Base-by-base conservation (phyloP, 306 rosid species). In the Hylodesmum podocarpum region DNA sequence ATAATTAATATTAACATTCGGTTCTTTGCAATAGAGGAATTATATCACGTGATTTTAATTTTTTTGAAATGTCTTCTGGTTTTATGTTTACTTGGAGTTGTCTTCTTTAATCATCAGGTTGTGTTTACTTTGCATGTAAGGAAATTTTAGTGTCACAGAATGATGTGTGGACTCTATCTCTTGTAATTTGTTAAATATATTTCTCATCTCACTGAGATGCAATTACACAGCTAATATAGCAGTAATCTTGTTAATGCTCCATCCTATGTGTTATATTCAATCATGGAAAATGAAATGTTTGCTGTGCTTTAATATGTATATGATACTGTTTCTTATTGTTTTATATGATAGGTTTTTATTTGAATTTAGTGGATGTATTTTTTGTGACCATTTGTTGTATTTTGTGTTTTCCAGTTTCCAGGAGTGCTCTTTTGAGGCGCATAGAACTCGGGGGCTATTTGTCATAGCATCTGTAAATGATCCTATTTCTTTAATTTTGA, bases 401-500 rank as follows among this genome's bases (percentile, higher is more conserved):
- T 76, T 49, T 84, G 57, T 72, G 44, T 4, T 74, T 77, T 28
- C 66, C 66, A 58, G 36, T 55, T 58, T 66, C 33, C 78, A 24
- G 81, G 78, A 40, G 75, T 73, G 70, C 66, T 75, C 64, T 68
- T 16, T 58, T 47, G 7, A 80, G 57, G 61, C 5, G 36, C 59
- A 46, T 16, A 82, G 69, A 70, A 34, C 40, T n/a, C 5, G 4
- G 18, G 66, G 70, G 73, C 73, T 63, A 51, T 73, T 81, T 29
- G 29, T 57, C 72, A 43, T 50, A 11, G 62, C 68, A 55, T 66
- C 76, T 47, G 47, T 80, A 66, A 58, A 59, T 66, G 65, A 55
- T 78, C 59, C n/a, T 82, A 43, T 66, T 14, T 86, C 55, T 70
- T 70, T 53, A 57, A 72, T 28, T 87, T 63, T 61, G 67, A 76